Evolutionary conservation across 768 basidiomycete species (phyloP).

Genomic region (Rhodotorula paludigena): DNA sequence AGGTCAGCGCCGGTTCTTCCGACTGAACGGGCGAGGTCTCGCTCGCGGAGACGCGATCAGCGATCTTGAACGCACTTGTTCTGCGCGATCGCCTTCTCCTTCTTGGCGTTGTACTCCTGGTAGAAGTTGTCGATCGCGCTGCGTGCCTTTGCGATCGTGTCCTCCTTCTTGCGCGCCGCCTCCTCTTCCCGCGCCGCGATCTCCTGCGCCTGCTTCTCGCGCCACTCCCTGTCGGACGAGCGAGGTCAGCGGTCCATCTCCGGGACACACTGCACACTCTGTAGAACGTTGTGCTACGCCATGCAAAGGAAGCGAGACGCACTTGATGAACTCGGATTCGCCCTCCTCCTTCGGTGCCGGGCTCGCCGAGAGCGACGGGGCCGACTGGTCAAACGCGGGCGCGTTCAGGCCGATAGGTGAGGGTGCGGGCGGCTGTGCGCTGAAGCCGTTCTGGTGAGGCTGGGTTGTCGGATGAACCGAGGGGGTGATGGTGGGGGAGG

Average conservation of each 20-base stretch:
- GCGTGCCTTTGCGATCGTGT: slow-evolving; percentile 77
- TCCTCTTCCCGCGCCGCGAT: slow-evolving; percentile 77
- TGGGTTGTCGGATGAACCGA: not conserved
- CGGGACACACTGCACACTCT: not conserved
- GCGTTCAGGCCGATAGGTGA: slow-evolving; percentile 17
- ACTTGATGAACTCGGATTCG: slow-evolving; percentile 83
- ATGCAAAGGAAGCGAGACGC: too few relatives aligned
- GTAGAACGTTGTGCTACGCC: too few relatives aligned
- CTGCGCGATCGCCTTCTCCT: slow-evolving; percentile 81
- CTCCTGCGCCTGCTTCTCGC: slow-evolving; percentile 75
- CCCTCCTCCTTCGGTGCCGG: slow-evolving; percentile 55
- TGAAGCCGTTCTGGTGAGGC: slow-evolving; percentile 13
- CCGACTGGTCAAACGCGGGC: slow-evolving; percentile 23
- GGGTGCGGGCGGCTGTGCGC: slow-evolving; percentile 13
- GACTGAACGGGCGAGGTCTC: not conserved
- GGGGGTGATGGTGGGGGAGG: slow-evolving; percentile 48
- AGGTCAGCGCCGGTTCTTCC: not conserved
- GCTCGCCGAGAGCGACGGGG: slow-evolving; percentile 14
- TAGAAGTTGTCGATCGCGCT: slow-evolving; percentile 84
- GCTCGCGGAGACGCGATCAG: not conserved
- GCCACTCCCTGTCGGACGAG: slow-evolving; percentile 70
- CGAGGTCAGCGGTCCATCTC: too few relatives aligned
- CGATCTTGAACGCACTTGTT: slow-evolving; percentile 74
- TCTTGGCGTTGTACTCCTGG: slow-evolving; percentile 77
- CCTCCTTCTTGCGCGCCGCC: slow-evolving; percentile 69